These are phyloP conservation scores for Halenospora varia DNA, from an alignment of 495 filamentous ascomycete genomes.

Conservation along the genomic window DNA sequence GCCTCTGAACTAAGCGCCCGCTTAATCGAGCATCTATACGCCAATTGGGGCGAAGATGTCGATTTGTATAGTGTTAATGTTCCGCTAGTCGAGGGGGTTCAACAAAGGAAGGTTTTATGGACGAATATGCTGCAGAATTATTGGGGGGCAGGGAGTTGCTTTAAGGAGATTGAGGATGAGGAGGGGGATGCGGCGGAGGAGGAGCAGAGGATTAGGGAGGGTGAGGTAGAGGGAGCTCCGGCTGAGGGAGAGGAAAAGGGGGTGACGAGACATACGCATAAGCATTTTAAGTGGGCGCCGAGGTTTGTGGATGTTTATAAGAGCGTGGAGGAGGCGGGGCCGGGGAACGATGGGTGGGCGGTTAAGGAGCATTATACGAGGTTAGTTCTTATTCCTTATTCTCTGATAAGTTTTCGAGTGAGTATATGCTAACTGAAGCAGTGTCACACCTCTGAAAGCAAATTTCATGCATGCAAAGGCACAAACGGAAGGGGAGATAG, in stretches of 20 bases:
- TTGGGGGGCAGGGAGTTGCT: slow-evolving; percentile 80
- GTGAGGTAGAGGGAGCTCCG: slow-evolving; percentile 43
- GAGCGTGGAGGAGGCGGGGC: slow-evolving; percentile 71
- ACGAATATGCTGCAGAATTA: slow-evolving; percentile 84
- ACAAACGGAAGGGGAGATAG: slow-evolving; percentile 47
- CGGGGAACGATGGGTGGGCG: slow-evolving; percentile 93
- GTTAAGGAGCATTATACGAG: slow-evolving; percentile 86
- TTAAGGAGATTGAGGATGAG: slow-evolving; percentile 65
- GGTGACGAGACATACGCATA: slow-evolving; percentile 52
- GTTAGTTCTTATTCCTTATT: slow-evolving; percentile 41
- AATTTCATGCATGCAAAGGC: slow-evolving; percentile 83
- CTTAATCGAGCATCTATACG: slow-evolving; percentile 71
- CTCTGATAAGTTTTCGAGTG: background rate
- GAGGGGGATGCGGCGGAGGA: slow-evolving; percentile 56
- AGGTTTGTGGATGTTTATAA: slow-evolving; percentile 80
- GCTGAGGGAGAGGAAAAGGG: slow-evolving; percentile 26
- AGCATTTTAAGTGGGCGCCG: slow-evolving; percentile 93
- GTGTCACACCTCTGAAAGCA: slow-evolving; percentile 85
- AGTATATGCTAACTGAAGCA: slow-evolving; percentile 28
- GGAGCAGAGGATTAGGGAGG: slow-evolving; percentile 62
- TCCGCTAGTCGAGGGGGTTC: slow-evolving; percentile 67
- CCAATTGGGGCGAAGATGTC: slow-evolving; percentile 69
- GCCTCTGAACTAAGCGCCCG: slow-evolving; percentile 66
- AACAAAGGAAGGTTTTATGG: slow-evolving; percentile 64
- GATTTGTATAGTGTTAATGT: slow-evolving; percentile 89